These are phyloP conservation scores for Pterula multifida DNA, from an alignment of 1,284 basidiomycete genomes.

Conservation along the genomic window DNA sequence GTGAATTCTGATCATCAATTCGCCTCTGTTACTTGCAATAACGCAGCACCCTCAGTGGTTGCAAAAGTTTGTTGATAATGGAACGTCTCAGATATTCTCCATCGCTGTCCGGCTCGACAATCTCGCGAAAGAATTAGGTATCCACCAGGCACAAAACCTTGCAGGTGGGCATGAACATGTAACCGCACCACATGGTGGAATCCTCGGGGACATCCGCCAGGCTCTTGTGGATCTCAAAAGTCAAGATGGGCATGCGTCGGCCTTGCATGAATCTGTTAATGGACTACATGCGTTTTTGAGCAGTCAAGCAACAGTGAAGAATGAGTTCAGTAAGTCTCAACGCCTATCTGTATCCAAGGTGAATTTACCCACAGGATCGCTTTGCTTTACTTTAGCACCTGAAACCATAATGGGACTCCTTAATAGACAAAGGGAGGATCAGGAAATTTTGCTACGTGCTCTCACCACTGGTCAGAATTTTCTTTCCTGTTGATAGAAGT, in stretches of 20 bases:
- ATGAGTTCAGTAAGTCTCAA: constrained; percentile 11
- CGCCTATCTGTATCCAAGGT: constrained; percentile 16
- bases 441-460: constrained; percentile 52
- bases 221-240: not conserved
- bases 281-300: not conserved
- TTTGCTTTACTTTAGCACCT: constrained; percentile 33
- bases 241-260: not conserved
- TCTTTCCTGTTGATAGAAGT: not conserved
- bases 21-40: not conserved
- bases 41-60: constrained; percentile 49
- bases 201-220: constrained; percentile 4
- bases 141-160: constrained; percentile 1
- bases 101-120: constrained; percentile 50
- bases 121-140: constrained; percentile 41
- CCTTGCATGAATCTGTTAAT: not conserved
- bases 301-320: not conserved
- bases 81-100: constrained; percentile 55
- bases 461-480: constrained; percentile 45
- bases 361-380: constrained; percentile 7
- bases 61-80: constrained; percentile 66
- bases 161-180: constrained; percentile 8
- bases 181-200: constrained; percentile 1
- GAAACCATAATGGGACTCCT: constrained; percentile 50
- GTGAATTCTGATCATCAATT: constrained; percentile 11
- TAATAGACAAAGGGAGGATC: constrained; percentile 55